These are phyloP conservation scores for Candida anglica DNA, from an alignment of 805 yeast genomes.

Conservation along the genomic window DNA sequence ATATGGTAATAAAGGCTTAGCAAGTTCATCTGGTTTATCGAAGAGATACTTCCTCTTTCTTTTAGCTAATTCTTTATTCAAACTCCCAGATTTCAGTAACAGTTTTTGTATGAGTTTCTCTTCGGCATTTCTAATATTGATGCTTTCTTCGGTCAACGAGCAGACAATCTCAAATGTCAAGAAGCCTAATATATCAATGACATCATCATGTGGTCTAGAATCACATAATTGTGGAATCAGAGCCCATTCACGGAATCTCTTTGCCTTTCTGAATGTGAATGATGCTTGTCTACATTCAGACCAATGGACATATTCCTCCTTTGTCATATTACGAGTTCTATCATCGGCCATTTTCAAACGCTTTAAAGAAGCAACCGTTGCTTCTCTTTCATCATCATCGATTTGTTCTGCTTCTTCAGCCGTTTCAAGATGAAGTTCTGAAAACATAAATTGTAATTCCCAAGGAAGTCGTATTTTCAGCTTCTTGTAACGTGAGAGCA, in stretches of 20 bases:
- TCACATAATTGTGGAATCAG: slow-evolving; percentile 81
- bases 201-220: slow-evolving; percentile 92
- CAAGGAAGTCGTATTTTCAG: slow-evolving; percentile 85
- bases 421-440: slow-evolving; percentile 79
- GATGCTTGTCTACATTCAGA: slow-evolving; percentile 97
- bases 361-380: slow-evolving; percentile 82
- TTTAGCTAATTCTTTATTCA: slow-evolving; percentile 23
- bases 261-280: slow-evolving; percentile 91
- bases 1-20: slow-evolving; percentile 69
- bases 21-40: slow-evolving; percentile 85
- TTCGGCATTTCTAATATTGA: slow-evolving; percentile 70
- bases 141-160: slow-evolving; percentile 86
- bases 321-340: slow-evolving; percentile 88
- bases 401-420: slow-evolving; percentile 54
- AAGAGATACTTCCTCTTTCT: slow-evolving; percentile 55
- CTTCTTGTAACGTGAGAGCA: slow-evolving; percentile 56
- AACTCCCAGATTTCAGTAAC: slow-evolving; percentile 19
- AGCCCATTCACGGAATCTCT: slow-evolving; percentile 95
- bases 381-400: slow-evolving; percentile 89
- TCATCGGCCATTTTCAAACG: slow-evolving; percentile 91
- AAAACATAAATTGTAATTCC: slow-evolving; percentile 93
- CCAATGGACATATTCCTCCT: slow-evolving; percentile 98
- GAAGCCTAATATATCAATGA: slow-evolving; percentile 91
- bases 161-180: slow-evolving; percentile 96
- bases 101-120: slow-evolving; percentile 43